Conservation (phyloP, 176 grass and related monocot species). For the Oryza longistaminata region DNA sequence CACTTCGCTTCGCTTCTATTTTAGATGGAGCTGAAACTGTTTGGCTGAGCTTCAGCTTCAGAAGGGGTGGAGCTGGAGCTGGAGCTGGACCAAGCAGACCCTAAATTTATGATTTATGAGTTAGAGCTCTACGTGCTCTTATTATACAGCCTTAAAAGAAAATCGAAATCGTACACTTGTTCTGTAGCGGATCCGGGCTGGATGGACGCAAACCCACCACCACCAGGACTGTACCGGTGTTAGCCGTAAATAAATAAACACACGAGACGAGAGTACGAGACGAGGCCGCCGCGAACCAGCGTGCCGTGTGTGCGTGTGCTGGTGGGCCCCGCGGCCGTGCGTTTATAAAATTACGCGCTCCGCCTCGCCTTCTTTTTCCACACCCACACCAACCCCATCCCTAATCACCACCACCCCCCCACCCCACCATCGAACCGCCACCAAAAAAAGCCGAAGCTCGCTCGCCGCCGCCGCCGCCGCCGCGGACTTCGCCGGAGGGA, state of each 20-base stretch:
- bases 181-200: neutral
- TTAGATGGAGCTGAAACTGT: too few relatives aligned
- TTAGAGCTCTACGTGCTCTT: too few relatives aligned
- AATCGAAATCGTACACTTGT: too few relatives aligned
- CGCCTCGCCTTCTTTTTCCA: neutral
- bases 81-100: too few relatives aligned
- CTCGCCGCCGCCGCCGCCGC: neutral
- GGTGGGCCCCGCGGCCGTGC: neutral
- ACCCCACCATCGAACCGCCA: neutral
- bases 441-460: neutral
- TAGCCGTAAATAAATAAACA: too few relatives aligned
- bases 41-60: too few relatives aligned
- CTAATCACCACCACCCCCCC: constrained; percentile 27
- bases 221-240: neutral
- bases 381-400: constrained; percentile 45
- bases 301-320: constrained; percentile 17
- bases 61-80: too few relatives aligned
- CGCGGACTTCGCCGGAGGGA: constrained; percentile 30
- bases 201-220: neutral
- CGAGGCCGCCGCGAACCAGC: constrained; percentile 19
- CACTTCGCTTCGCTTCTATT: too few relatives aligned
- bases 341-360: constrained; percentile 47
- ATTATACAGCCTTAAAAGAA: too few relatives aligned
- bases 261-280: neutral
- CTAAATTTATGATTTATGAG: too few relatives aligned